phyloP scores from a whole-genome alignment of 371 early-diverging fungal genomes.

The Fennellomyces sp. region DNA sequence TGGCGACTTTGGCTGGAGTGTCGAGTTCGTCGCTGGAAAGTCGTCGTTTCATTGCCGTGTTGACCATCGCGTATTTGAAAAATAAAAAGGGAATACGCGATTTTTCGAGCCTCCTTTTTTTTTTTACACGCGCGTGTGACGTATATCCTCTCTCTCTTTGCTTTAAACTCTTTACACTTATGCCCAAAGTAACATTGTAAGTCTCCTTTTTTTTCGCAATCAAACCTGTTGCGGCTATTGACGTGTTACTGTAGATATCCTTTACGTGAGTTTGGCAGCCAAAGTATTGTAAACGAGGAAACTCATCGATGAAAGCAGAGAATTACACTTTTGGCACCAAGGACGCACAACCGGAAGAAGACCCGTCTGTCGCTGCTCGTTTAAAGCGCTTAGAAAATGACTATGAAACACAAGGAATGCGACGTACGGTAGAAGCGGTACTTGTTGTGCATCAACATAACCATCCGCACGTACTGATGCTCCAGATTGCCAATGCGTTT shows the following conservation, averaged over 20 bases:
- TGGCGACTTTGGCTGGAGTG: constrained; percentile 3
- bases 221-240: not conserved
- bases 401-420: constrained; percentile 69
- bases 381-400: constrained; percentile 67
- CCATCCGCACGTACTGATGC: constrained; percentile 82
- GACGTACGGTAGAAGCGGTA: constrained; percentile 76
- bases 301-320: constrained; percentile 22
- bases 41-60: constrained; percentile 13
- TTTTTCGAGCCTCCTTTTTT: too few relatives aligned
- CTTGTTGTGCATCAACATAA: constrained; percentile 82
- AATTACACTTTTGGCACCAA: constrained; percentile 77
- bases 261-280: constrained; percentile 8
- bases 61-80: constrained; percentile 4
- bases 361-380: constrained; percentile 69
- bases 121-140: not conserved
- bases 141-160: not conserved
- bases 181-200: constrained; percentile 34
- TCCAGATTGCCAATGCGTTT: constrained; percentile 76
- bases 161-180: too few relatives aligned
- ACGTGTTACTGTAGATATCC: constrained; percentile 11
- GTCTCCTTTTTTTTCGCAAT: not conserved
- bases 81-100: too few relatives aligned
- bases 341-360: constrained; percentile 79
- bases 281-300: not conserved
- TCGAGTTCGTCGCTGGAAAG: constrained; percentile 2